Conservation (phyloP, 306 rosid species). For the Rubus parviflorus region DNA sequence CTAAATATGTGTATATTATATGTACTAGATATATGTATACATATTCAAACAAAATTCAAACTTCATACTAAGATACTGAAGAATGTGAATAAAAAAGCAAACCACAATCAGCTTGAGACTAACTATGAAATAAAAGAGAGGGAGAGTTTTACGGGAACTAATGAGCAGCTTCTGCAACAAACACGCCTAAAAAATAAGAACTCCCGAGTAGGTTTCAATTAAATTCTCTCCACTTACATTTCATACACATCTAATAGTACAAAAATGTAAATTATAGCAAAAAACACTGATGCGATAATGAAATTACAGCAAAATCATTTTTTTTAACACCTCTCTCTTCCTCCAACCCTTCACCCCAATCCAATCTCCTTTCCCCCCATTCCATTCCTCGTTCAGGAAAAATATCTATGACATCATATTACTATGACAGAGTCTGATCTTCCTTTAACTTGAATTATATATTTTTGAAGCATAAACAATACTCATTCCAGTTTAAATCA, state of each 20-base stretch:
- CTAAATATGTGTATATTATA: neutral
- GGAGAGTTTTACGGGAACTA: neutral
- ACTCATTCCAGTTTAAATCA: neutral
- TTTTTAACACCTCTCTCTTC: neutral
- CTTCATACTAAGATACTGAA: neutral
- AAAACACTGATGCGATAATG: neutral
- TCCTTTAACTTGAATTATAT: neutral
- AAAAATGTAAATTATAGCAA: neutral
- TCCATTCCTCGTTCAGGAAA: neutral
- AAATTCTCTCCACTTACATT: neutral
- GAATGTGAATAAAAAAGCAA: constrained; percentile 1
- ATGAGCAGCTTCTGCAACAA: neutral
- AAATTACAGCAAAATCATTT: neutral
- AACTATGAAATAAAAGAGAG: neutral
- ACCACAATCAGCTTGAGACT: neutral
- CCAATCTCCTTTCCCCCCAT: neutral
- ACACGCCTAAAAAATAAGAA: neutral
- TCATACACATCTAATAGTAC: neutral
- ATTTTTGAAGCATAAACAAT: neutral
- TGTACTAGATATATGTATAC: neutral
- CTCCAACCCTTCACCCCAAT: neutral
- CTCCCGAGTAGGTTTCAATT: neutral
- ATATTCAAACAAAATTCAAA: neutral
- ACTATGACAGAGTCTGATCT: neutral
- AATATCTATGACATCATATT: neutral